Base-by-base conservation (phyloP, 306 rosid species). In the Corylus avellana region DNA sequence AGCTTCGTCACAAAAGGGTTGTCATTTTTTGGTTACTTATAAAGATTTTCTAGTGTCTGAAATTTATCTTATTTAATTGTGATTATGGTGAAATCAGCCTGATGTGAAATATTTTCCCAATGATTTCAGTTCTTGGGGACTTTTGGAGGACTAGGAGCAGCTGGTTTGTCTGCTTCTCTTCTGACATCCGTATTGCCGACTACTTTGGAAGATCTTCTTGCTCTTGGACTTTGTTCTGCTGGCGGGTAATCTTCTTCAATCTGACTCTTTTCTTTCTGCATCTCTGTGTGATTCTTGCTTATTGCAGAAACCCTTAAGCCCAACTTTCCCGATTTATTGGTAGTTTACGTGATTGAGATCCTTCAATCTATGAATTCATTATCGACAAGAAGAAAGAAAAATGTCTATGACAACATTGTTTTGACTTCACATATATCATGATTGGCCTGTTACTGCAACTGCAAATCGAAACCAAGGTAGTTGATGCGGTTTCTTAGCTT, bases 181-280 rank as follows among this genome's bases (percentile, higher is more conserved):
- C 88, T 95, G 54, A 93, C 99, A 50, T 90, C 98, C 53, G 96
- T 95, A 57, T 87, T 93, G 75, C 98, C 89, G 44, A 91, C 92
- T 75, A 89, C 98, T 66, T 53, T 86, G 76, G 99, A 95, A 83
- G 99, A 95, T 85, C 97, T 95, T 89, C 96, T 95, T 78, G 99
- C 99, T 79, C 99, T 95, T 80, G 96, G 93, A 82, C 88, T 95
- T 82, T 93, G 98, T 86, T 95, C 99, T 47, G 91, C 92, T 79
- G 98, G 99, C 93, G 97, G 98, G 99, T 95, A 80, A 39, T 62
- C 78, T 74, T 57, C 22, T 71, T 84, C 75, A 51, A 35, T 80
- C 57, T 9, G 5, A 53, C 78, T 74, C 66, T 49, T 49, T 39
- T 29, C 77, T 63, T 51, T 69, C 32, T 78, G 56, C 61, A 55